Evolutionary conservation across 768 basidiomycete species (phyloP), one percentile per base, ranked within the genome.

Genomic region (Tricholoma saponaceum): DNA sequence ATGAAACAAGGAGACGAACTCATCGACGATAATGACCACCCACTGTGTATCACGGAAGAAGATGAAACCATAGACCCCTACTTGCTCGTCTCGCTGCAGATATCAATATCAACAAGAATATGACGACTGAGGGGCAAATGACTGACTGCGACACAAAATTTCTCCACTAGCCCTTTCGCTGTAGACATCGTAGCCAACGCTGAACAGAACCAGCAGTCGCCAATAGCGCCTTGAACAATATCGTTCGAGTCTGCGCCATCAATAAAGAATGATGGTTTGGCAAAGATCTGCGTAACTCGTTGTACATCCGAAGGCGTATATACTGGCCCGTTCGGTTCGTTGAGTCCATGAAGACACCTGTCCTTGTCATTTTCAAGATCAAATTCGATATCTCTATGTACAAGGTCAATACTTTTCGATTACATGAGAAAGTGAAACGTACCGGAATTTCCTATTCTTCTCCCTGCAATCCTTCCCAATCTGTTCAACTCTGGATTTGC

Each of bases 1-100:
- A 52, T 22, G 26, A 14, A 41, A n/a, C 3, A 1, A 82, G 71
- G 65, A 22, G 20, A 67, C 80, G 39, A 57, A 83, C 82, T 85
- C 83, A 61, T 85, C 83, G 54, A 84, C 75, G 58, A 85, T 76
- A 7, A 84, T 74, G 12, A 75, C 71, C 12, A 78, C 77, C 82
- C 83, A 84, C 25, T 71, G 69, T 41, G 69, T 69, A 63, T 83
- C 82, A 2, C 81, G 70, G 66, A 77, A 81, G 66, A 85, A 83
- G 50, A 84, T 74, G 64, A 82, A 83, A 0, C 82, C 82, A 58
- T 83, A 84, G 2, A 84, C 74, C 4, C 81, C 81, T 32, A 81
- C 76, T 60, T 76, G 56, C 62, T 82, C 79, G 58, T 83, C 78
- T 12, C 77, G 70, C 79, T 82, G 56, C 3, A 58, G 23, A 25